Evolutionary conservation across 805 yeast genomes (phyloP), one percentile per base, ranked within the genome.

Genomic region (Ogataea pignaliae): DNA sequence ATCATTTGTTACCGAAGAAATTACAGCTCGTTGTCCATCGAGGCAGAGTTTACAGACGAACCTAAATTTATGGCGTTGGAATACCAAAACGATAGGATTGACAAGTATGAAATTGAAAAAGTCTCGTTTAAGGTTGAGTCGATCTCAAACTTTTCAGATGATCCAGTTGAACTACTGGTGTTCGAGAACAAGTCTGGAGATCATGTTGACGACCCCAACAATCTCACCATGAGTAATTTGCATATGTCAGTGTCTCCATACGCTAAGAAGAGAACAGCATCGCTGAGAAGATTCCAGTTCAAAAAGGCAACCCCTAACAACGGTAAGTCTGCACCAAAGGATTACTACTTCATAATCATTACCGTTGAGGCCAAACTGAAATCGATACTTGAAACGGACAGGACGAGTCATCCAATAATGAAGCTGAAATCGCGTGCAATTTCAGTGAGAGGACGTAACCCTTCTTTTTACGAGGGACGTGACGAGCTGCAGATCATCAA

Each of bases 401-500:
- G 35, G n/a, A 16, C 13, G 12, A 30, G 9, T n/a, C 5, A n/a
- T 13, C 13, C 14, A 30, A n/a, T 52, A 1, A 15, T 28, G 6
- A 41, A 28, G 2, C 47, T 64, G n/a, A 49, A 52, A 33, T 61
- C 70, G 0, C 52, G 71, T 30, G 81, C 81, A 1, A 72, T 79
- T 3, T 75, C 76, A 12, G 84, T 79, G 9, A 60, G 85, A 48
- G 85, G 85, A 3, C 59, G 84, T 41, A 79, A 79, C 51, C 84
- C 85, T 3, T 69, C 77, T n/a, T 79, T 79, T 48, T 79, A 78
- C 52, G 69, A 71, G 30, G 78, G 75, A 44, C 61, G 79, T 44
- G 72, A 75, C 39, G 81, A 78, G 52, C 59, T 76, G 16, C 53
- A 71, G 40, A 70, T 79, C 16, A 42, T 51, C 3, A 63, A 53